A percentile compares a stretch with the other conserved stretches of the same genome.
Conservation (phyloP, 1,139 yeast species). For the Lodderomyces metapsilosis region DNA sequence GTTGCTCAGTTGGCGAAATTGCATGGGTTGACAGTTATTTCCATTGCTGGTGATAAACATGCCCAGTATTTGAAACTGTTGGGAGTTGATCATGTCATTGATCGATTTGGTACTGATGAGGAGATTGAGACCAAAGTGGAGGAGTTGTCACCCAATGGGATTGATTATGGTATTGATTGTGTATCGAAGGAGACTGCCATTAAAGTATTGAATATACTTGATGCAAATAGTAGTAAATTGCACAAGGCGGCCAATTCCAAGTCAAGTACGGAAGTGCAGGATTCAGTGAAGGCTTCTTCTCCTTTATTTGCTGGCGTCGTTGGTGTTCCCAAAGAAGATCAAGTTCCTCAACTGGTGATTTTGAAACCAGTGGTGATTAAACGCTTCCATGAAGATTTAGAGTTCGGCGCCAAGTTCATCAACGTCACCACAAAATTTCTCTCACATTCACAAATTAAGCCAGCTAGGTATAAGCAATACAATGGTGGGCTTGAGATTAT, state of each 20-base stretch:
- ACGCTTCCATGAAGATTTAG: conserved; percentile 42
- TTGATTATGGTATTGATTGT: conserved; percentile 42
- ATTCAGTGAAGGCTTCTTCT: too few species aligned
- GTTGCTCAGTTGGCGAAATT: conserved; percentile 41
- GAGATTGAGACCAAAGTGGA: conserved; percentile 18
- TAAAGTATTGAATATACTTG: conserved; percentile 26
- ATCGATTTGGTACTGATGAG: conserved; percentile 27
- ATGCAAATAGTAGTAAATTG: conserved; percentile 5
- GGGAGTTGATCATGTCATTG: conserved; percentile 42
- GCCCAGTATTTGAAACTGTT: conserved; percentile 26
- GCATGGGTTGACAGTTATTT: conserved; percentile 38
- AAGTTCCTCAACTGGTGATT: conserved; percentile 21
- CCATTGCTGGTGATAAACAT: conserved; percentile 37
- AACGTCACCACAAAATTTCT: conserved; percentile 30
- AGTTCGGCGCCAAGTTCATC: conserved; percentile 35
- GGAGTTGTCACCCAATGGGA: conserved; percentile 18
- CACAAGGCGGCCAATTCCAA: not conserved
- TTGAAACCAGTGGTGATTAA: conserved; percentile 35
- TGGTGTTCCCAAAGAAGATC: conserved; percentile 28
- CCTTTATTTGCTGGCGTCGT: conserved; percentile 38
- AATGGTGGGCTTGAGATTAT: conserved; percentile 34
- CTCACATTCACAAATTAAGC: conserved; percentile 22
- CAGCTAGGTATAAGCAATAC: conserved; percentile 34
- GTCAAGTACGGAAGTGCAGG: too few species aligned
- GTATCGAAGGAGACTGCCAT: conserved; percentile 43